phyloP scores from a whole-genome alignment of 306 rosid genomes.

The Arachis stenosperma region DNA sequence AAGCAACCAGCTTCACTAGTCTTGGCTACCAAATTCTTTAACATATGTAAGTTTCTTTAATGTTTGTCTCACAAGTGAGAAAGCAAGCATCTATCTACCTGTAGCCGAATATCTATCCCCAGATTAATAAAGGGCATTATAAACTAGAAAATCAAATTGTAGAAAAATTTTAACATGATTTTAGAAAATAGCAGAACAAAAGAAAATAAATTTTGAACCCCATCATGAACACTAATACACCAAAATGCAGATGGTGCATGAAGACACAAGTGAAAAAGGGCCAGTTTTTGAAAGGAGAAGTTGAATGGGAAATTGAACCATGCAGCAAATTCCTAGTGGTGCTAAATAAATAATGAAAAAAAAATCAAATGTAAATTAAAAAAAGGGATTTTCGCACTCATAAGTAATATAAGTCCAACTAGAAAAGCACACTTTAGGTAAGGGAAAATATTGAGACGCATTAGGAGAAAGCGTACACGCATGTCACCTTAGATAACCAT shows the following conservation, averaged over 20 bases:
- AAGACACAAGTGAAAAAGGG: not conserved
- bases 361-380: too few relatives aligned
- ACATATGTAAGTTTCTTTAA: not conserved
- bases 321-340: not conserved
- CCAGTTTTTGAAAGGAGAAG: not conserved
- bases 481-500: constrained; percentile 59
- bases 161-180: not conserved
- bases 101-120: not conserved
- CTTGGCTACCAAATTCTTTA: not conserved
- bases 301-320: not conserved
- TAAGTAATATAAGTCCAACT: constrained; percentile 11
- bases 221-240: not conserved
- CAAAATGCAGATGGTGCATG: constrained; percentile 17
- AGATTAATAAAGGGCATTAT: not conserved
- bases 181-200: not conserved
- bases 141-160: not conserved
- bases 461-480: constrained; percentile 52
- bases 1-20: not conserved
- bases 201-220: not conserved
- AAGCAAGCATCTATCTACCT: not conserved
- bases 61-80: not conserved
- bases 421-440: constrained; percentile 26
- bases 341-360: constrained; percentile 5
- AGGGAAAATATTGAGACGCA: constrained; percentile 27
- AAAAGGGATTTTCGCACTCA: constrained; percentile 10